Conservation (phyloP, 2,329 filamentous ascomycete species). For the Gaeumannomyces sp. region DNA sequence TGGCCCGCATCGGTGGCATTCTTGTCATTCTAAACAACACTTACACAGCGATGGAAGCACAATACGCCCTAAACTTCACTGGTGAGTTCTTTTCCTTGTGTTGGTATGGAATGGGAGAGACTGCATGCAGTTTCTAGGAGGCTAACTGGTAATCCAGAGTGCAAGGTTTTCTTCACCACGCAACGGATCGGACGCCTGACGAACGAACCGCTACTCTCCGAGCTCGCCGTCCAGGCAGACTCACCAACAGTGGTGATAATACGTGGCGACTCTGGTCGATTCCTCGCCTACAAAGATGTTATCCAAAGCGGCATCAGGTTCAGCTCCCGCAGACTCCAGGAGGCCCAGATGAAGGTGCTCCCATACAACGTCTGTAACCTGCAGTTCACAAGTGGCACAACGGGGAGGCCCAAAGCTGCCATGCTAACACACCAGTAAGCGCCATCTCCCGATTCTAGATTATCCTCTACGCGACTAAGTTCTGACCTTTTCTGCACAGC, state of each 20-base stretch:
- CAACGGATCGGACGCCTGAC: conserved; percentile 60
- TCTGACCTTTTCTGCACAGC: conserved; percentile 25
- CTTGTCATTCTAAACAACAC: conserved; percentile 79
- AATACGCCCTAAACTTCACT: conserved; percentile 65
- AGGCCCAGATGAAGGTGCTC: conserved; percentile 48
- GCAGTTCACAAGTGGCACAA: conserved; percentile 72
- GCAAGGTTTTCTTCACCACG: conserved; percentile 68
- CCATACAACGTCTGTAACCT: conserved; percentile 66
- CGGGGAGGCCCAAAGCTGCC: conserved; percentile 65
- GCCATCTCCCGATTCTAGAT: background rate
- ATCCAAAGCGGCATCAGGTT: conserved; percentile 44
- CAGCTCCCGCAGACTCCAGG: conserved; percentile 37
- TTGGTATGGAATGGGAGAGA: background rate
- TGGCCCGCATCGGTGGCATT: conserved; percentile 59
- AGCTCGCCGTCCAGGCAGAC: conserved; percentile 40
- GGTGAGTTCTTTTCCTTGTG: conserved; percentile 35
- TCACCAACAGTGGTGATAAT: conserved; percentile 53
- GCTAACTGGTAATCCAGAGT: conserved; percentile 39
- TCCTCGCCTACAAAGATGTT: conserved; percentile 54
- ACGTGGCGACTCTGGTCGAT: conserved; percentile 46
- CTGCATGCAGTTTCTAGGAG: too few relatives aligned
- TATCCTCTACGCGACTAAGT: background rate
- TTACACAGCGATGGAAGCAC: conserved; percentile 67
- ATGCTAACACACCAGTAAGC: conserved; percentile 66
- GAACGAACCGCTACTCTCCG: conserved; percentile 52